These are phyloP conservation scores for Neophaeococcomyces aloes DNA, from an alignment of 2,329 filamentous ascomycete genomes.

Conservation along the genomic window DNA sequence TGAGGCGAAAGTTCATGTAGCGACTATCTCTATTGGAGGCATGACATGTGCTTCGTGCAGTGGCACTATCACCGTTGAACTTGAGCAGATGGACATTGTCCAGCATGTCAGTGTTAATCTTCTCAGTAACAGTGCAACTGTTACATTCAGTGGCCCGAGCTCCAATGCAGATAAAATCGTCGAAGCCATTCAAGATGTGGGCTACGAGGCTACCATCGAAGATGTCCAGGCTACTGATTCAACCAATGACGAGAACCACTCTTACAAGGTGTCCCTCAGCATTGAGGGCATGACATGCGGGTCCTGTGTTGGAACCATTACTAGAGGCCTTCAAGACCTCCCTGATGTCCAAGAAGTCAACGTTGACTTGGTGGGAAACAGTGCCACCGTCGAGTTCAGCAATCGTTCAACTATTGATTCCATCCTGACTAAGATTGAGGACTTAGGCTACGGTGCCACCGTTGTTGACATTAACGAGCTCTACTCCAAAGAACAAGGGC, in stretches of 20 bases:
- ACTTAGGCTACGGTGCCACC: slow-evolving; percentile 56
- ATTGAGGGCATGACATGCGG: slow-evolving; percentile 51
- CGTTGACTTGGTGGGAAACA: slow-evolving; percentile 43
- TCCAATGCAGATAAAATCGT: slow-evolving; percentile 37
- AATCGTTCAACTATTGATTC: slow-evolving; percentile 35
- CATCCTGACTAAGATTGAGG: slow-evolving; percentile 42
- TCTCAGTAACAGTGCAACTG: slow-evolving; percentile 54
- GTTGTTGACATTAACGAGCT: slow-evolving; percentile 42
- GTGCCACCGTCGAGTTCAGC: slow-evolving; percentile 39
- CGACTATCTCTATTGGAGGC: slow-evolving; percentile 46
- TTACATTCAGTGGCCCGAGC: slow-evolving; percentile 45
- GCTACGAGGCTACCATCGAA: slow-evolving; percentile 37
- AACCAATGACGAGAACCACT: slow-evolving; percentile 9
- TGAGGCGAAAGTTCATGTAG: slow-evolving; percentile 8
- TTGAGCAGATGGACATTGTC: slow-evolving; percentile 50
- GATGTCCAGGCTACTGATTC: slow-evolving; percentile 13
- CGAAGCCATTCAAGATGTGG: slow-evolving; percentile 41
- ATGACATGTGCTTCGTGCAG: slow-evolving; percentile 66
- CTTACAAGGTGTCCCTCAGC: slow-evolving; percentile 36
- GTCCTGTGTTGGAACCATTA: slow-evolving; percentile 43
- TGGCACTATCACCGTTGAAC: slow-evolving; percentile 50
- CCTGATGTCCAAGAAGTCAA: slow-evolving; percentile 38
- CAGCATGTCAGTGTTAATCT: slow-evolving; percentile 52
- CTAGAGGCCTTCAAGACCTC: slow-evolving; percentile 35
- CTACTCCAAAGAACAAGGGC: slow-evolving; percentile 25